Conservation (phyloP, 192 early-diverging fungal genomes). For the Powellomyces hirtus region DNA sequence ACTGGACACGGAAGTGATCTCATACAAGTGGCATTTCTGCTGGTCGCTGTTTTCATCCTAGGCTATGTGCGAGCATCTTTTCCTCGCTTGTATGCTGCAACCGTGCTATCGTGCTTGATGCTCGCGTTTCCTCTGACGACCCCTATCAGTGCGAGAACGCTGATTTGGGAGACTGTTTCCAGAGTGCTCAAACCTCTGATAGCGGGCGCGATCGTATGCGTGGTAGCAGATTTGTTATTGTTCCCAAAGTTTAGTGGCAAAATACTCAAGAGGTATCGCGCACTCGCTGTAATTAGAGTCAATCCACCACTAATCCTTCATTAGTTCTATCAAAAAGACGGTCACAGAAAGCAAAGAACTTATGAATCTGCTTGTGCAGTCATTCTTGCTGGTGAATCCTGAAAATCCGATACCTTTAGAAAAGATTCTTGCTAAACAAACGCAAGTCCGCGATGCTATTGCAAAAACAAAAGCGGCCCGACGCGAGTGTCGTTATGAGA, state of each 20-base stretch:
- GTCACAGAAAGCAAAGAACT: conserved; percentile 16
- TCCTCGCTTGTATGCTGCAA: not conserved
- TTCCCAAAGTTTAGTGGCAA: conserved; percentile 23
- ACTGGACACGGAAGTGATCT: not conserved
- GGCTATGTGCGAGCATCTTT: conserved; percentile 21
- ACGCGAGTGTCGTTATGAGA: conserved; percentile 20
- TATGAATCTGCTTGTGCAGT: conserved; percentile 11
- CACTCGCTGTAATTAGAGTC: not conserved
- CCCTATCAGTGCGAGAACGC: not conserved
- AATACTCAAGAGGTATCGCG: not conserved
- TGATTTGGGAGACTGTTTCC: not conserved
- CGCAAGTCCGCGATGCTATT: conserved; percentile 8
- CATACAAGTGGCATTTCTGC: conserved; percentile 12
- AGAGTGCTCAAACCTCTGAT: conserved; percentile 10
- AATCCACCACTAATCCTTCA: not conserved
- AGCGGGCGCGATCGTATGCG: conserved; percentile 11
- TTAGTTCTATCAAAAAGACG: conserved; percentile 24
- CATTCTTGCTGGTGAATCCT: conserved; percentile 5
- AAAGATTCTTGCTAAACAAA: conserved; percentile 16
- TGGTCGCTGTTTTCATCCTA: not conserved
- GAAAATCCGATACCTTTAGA: conserved; percentile 13
- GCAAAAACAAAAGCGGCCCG: conserved; percentile 24
- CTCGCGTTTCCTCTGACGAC: conserved; percentile 15
- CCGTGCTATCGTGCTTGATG: not conserved
- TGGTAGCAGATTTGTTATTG: conserved; percentile 3